These are phyloP conservation scores for Haplosporangium sp. DNA, from an alignment of 371 early-diverging fungal genomes.

Conservation along the genomic window DNA sequence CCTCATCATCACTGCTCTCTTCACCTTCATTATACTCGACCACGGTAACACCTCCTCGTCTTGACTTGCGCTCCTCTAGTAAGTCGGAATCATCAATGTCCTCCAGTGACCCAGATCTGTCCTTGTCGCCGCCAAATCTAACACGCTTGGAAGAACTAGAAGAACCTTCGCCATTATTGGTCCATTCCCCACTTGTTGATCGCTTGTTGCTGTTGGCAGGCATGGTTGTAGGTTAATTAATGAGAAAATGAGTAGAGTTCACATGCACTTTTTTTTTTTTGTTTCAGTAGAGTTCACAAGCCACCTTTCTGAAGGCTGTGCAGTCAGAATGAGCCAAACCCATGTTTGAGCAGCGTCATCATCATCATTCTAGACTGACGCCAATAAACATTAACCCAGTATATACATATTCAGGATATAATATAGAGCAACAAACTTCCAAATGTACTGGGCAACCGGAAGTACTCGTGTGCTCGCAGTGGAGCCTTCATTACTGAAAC, in stretches of 20 bases:
- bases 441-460: conserved; percentile 56
- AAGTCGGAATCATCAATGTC: conserved; percentile 49
- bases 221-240: conserved; percentile 12
- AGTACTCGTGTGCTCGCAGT: conserved; percentile 54
- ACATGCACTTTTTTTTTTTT: neutral
- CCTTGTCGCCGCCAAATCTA: conserved; percentile 32
- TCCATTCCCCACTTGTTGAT: conserved; percentile 32
- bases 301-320: conserved; percentile 2
- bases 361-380: neutral
- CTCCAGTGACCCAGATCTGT: conserved; percentile 4
- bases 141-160: conserved; percentile 36
- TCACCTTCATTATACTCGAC: conserved; percentile 44
- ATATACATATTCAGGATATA: neutral
- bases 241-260: neutral
- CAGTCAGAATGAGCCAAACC: neutral
- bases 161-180: conserved; percentile 16
- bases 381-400: neutral
- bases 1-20: conserved; percentile 55
- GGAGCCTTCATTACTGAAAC: conserved; percentile 50
- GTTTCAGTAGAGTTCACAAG: neutral
- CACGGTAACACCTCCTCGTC: conserved; percentile 45
- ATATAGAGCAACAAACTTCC: neutral
- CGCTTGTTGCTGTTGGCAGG: conserved; percentile 34
- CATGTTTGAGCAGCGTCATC: neutral
- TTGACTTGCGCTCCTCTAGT: conserved; percentile 39